Evolutionary conservation across 2,329 filamentous ascomycete species (phyloP).

Genomic region (Diplodia intermedia): DNA sequence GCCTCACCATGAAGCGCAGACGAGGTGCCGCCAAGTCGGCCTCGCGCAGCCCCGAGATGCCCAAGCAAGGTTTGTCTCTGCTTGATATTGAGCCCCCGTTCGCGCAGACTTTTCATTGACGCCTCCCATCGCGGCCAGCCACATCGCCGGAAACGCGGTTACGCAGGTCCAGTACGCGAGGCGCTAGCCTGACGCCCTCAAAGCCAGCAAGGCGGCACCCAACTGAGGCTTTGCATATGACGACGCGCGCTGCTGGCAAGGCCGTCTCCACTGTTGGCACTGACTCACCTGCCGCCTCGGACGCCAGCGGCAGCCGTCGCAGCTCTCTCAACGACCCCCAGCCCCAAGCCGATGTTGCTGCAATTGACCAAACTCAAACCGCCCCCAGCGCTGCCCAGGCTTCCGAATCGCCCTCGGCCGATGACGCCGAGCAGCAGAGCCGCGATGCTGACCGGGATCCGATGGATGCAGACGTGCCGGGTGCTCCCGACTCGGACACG

Average conservation of each 20-base stretch:
- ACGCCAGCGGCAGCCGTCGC: slow-evolving; percentile 48
- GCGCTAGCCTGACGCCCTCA: slow-evolving; percentile 41
- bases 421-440: slow-evolving; percentile 13
- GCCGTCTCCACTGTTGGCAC: slow-evolving; percentile 47
- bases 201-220: slow-evolving; percentile 51
- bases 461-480: slow-evolving; percentile 23
- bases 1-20: slow-evolving; percentile 30
- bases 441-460: slow-evolving; percentile 18
- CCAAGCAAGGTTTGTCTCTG: slow-evolving; percentile 24
- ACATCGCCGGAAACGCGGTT: slow-evolving; percentile 40
- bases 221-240: slow-evolving; percentile 58
- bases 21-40: slow-evolving; percentile 29
- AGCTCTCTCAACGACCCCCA: slow-evolving; percentile 45
- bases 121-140: slow-evolving; percentile 38
- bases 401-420: slow-evolving; percentile 27
- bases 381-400: slow-evolving; percentile 2
- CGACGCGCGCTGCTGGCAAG: slow-evolving; percentile 53
- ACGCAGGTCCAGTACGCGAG: slow-evolving; percentile 47
- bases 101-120: slow-evolving; percentile 24
- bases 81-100: background rate
- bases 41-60: slow-evolving; percentile 28
- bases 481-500: slow-evolving; percentile 29
- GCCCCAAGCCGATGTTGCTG: slow-evolving; percentile 2
- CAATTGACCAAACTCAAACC: slow-evolving; percentile 18
- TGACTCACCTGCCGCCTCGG: slow-evolving; percentile 43